A percentile compares a stretch with the other conserved stretches of the same genome.
Evolutionary conservation across 441 rosid genomes (phyloP).

Genomic region (Populus hybrid): DNA sequence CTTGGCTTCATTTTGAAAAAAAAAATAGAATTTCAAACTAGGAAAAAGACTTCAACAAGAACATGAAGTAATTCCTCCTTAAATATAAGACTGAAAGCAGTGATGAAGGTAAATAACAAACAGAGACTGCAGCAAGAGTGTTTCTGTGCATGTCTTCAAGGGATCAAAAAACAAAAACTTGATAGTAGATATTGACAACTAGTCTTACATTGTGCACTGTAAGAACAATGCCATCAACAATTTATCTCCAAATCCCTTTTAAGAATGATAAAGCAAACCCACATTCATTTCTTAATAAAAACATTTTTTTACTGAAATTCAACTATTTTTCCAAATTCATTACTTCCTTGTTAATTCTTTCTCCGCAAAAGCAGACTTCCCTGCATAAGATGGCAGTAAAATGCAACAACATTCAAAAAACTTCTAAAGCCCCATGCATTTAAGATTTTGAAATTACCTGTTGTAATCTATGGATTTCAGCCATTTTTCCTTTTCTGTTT

Average conservation of each 20-base stretch:
- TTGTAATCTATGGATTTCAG: background rate
- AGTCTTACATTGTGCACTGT: background rate
- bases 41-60: background rate
- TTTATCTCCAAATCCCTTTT: background rate
- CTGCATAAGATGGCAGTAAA: background rate
- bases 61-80: background rate
- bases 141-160: background rate
- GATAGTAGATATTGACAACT: background rate
- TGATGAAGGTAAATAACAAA: background rate
- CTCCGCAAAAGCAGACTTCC: background rate
- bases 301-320: background rate
- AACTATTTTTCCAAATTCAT: background rate
- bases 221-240: background rate
- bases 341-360: background rate
- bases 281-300: background rate
- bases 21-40: constrained; percentile 1
- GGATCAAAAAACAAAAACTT: background rate
- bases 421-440: background rate
- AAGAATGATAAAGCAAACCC: background rate
- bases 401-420: background rate
- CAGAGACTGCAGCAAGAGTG: background rate
- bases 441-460: no score
- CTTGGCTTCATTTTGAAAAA: background rate
- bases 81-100: background rate
- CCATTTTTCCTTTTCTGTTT: background rate